Base-by-base conservation (phyloP, 1,284 basidiomycete genomes). In the Sanguinoderma infundibulare region DNA sequence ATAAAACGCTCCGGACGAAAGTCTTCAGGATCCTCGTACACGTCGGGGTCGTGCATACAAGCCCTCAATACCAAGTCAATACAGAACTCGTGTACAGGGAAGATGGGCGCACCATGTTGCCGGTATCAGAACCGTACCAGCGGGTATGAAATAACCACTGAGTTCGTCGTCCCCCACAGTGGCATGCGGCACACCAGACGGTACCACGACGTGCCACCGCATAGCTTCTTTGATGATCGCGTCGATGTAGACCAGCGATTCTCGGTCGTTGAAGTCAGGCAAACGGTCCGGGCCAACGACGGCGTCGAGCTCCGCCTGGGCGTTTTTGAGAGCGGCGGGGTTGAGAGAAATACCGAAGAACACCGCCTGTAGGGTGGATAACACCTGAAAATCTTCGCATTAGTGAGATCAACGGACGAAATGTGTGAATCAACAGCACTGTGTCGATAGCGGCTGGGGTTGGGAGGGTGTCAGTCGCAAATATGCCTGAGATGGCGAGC, bases 331-430 rank as follows among this genome's bases (percentile, higher is more conserved):
- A 8, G 75, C 69, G 8, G 79, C 76, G 0, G 76, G 79, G 50
- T 75, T 64, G 22, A 73, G 66, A 1, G 75, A 59, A 71, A 78
- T 72, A 0, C 74, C 70, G 17, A 79, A 66, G 59, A 77, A 72
- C 55, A 77, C 76, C 53, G 55, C 51, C 62, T 67, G 10, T 0
- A 74, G 50, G 0, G 67, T 64, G 12, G 73, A 75, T 30, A 68
- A 66, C 2, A 57, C 62, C 65, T 63, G 24, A 30, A 17, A 5
- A n/a, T n/a, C n/a, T 12, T 9, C 26, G 42, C 1, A 8, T 15
- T 14, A 10, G n/a, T 26, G 5, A 20, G 14, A 12, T 7, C n/a
- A n/a, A 38, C 40, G 15, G 20, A 63, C n/a, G n/a, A n/a, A n/a
- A n/a, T n/a, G n/a, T n/a, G n/a, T n/a, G n/a, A n/a, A n/a, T n/a